These are phyloP conservation scores for Cymbidium sinense DNA, from an alignment of 106 monocot genomes.

Conservation along the genomic window DNA sequence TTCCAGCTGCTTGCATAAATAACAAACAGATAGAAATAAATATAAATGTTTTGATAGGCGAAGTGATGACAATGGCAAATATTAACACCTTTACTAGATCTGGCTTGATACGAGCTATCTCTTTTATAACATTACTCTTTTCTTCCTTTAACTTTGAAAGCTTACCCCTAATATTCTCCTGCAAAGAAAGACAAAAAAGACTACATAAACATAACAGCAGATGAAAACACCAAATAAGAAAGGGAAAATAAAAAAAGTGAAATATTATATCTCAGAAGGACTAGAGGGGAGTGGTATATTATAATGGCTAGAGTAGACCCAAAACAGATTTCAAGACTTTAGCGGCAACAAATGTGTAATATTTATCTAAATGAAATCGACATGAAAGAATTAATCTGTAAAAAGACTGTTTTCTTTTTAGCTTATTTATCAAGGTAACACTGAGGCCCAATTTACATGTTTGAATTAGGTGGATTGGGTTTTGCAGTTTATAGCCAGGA, in stretches of 20 bases:
- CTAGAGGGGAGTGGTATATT: neutral
- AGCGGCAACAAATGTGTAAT: neutral
- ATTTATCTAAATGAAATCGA: neutral
- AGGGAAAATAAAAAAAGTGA: neutral
- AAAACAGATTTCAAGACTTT: neutral
- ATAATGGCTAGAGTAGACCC: neutral
- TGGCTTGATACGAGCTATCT: constrained; percentile 62
- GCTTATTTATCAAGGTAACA: neutral
- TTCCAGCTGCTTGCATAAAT: constrained; percentile 39
- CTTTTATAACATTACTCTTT: constrained; percentile 59
- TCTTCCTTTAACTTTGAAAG: constrained; percentile 59
- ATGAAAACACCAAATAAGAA: neutral
- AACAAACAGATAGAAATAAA: constrained; percentile 6
- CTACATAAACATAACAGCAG: constrained; percentile 1
- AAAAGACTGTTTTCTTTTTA: neutral
- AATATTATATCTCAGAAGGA: neutral
- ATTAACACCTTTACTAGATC: constrained; percentile 61
- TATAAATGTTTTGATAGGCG: neutral
- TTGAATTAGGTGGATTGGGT: neutral
- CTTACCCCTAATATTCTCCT: constrained; percentile 73
- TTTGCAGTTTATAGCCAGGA: neutral
- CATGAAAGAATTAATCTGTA: neutral
- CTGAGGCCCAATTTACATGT: neutral
- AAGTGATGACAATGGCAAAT: constrained; percentile 3
- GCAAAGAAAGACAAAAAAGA: constrained; percentile 18